These are phyloP conservation scores for Bromus sterilis DNA, from an alignment of 176 grass and related monocot species.

Conservation along the genomic window DNA sequence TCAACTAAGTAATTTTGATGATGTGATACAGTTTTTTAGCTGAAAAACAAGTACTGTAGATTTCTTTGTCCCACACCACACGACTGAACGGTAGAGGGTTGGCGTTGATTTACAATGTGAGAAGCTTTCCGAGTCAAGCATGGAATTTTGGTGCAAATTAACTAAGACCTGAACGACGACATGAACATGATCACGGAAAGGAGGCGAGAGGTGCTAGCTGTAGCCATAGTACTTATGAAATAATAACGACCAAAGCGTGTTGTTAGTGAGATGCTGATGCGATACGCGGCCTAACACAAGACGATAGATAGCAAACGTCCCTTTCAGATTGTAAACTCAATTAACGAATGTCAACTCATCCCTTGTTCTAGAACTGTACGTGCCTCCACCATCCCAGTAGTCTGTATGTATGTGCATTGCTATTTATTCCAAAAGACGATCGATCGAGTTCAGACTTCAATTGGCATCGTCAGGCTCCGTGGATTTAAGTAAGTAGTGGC, in stretches of 20 bases:
- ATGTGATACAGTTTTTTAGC: too few species aligned
- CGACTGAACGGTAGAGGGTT: neutral
- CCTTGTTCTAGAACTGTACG: neutral
- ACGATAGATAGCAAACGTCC: neutral
- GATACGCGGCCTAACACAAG: neutral
- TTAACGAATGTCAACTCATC: neutral
- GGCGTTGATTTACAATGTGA: too few species aligned
- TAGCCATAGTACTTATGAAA: neutral
- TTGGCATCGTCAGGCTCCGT: neutral
- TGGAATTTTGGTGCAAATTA: neutral
- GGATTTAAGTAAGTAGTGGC: neutral
- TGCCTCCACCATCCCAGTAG: too few species aligned
- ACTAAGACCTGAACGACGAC: neutral
- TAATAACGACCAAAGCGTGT: neutral
- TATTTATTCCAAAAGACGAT: neutral
- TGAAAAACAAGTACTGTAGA: neutral
- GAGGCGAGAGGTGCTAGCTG: neutral
- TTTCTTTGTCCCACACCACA: neutral
- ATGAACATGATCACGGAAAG: neutral
- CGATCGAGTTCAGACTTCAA: neutral
- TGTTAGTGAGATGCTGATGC: neutral
- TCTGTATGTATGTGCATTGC: neutral
- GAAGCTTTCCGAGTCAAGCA: neutral
- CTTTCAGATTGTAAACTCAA: neutral
- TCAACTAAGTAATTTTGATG: too few species aligned